These are phyloP conservation scores for Populus pruinosa DNA, from an alignment of 345 rosid genomes.

Conservation along the genomic window DNA sequence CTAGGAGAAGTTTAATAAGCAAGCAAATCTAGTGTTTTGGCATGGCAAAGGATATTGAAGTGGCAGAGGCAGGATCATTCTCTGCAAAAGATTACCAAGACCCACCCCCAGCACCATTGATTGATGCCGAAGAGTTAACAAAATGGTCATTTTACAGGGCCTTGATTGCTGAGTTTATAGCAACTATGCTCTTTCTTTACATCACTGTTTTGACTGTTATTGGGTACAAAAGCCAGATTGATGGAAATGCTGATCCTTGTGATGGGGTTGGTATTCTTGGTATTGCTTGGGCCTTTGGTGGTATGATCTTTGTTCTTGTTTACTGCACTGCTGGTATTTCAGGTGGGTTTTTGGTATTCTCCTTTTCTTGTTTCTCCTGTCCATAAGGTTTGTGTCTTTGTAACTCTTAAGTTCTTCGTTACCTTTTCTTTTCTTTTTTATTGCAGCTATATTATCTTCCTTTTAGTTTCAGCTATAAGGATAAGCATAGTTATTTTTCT, in stretches of 20 bases:
- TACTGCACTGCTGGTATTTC: constrained; percentile 92
- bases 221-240: constrained; percentile 61
- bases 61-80: constrained; percentile 43
- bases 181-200: constrained; percentile 78
- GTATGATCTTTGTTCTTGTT: constrained; percentile 76
- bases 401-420: background rate
- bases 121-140: constrained; percentile 51
- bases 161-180: constrained; percentile 75
- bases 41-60: constrained; percentile 41
- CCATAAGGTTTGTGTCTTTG: background rate
- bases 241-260: constrained; percentile 37
- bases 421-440: background rate
- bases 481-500: no score
- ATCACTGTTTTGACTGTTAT: constrained; percentile 68
- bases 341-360: constrained; percentile 29
- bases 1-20: background rate
- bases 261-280: constrained; percentile 76
- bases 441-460: background rate
- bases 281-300: constrained; percentile 87
- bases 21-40: background rate
- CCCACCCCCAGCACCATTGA: constrained; percentile 68
- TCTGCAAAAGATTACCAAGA: constrained; percentile 69
- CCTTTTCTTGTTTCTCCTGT: no score
- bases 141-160: constrained; percentile 90
- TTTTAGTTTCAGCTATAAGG: background rate